A percentile compares a stretch with the other conserved stretches of the same genome.
phyloP scores from a whole-genome alignment of 2,329 filamentous ascomycete species.

The Fusarium succisae region DNA sequence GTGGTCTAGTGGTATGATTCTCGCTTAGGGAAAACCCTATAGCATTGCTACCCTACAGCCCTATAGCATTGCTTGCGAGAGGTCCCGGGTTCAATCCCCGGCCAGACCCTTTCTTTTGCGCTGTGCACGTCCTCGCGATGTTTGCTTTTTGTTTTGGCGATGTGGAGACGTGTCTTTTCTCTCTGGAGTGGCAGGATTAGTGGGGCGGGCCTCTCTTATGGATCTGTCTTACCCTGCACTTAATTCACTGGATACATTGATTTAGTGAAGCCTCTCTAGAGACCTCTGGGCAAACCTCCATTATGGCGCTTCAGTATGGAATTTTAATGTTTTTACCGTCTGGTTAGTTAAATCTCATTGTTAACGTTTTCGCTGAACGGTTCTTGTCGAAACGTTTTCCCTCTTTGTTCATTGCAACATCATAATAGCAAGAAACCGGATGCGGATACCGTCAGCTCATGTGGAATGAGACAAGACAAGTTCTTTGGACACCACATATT shows the following conservation, averaged over 20 bases:
- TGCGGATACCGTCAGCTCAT: accelerated
- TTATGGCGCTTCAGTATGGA: neutral
- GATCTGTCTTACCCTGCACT: neutral
- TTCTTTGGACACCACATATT: neutral
- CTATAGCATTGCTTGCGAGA: constrained; percentile 52
- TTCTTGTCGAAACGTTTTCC: neutral
- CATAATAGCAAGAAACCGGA: accelerated
- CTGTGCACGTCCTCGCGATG: neutral
- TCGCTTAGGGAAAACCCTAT: constrained; percentile 68
- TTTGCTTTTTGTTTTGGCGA: neutral
- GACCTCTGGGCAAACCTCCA: neutral
- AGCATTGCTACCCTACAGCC: constrained; percentile 48
- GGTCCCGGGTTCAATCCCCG: constrained; percentile 59
- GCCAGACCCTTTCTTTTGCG: constrained; percentile 51
- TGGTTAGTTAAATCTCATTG: too few species aligned
- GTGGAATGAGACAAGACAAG: neutral
- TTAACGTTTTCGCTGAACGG: neutral
- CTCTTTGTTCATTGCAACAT: accelerated
- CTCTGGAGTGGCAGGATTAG: neutral
- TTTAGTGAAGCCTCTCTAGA: neutral
- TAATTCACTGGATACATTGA: accelerated
- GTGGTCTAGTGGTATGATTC: constrained; percentile 77
- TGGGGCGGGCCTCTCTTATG: too few species aligned
- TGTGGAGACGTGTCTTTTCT: neutral
- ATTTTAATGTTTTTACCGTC: neutral